Base-by-base conservation (phyloP, 2,329 filamentous ascomycete species). In the Xylariaceae sp. region DNA sequence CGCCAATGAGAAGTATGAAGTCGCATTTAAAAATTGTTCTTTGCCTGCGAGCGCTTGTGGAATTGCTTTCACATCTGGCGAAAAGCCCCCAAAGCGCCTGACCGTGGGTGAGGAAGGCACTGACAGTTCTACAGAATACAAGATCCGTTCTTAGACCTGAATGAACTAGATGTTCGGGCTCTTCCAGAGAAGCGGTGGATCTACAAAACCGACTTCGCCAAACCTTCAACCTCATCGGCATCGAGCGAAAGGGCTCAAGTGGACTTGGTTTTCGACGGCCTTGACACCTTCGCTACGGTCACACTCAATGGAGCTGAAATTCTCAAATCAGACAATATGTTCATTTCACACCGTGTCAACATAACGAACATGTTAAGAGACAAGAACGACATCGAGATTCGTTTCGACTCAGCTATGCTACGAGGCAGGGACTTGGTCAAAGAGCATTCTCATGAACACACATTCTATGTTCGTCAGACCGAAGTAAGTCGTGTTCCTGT, bases 221-320 rank as follows among this genome's bases (percentile, higher is more conserved):
- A 53, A 10, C 59, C 60, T 32, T 29, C 12, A 32, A 40, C 23
- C 14, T 7, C 29, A 6, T n/a, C 27, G 17, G n/a, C n/a, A n/a
- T 42, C 48, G 16, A 43, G 45, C 22, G 27, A 16, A 11, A 25
- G 51, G 17, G 60, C 63, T 22, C 54, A 54, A 6, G 66, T 69
- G 16, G 71, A 78, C 14, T 64, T 85, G 5, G 76, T 80, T 8
- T 83, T 85, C 46, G 74, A 83, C 53, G 82, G 82, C 0, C 71
- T 85, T 2, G 82, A 85, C 56, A 85, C 81, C 0, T 82, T 81
- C 51, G 78, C 80, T 1, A 77, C 70, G 0, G 78, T 83, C 27
- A 68, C 56, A 8, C 67, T 85, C 16, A 81, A 84, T 53, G 76
- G 70, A 8, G 56, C 66, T 1, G 59, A 67, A 21, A 74, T 85